Percentiles rank a stretch among this genome's conserved stretches.
Evolutionary conservation across 805 yeast species (phyloP).

Genomic region (Zygotorulaspora danielsina): DNA sequence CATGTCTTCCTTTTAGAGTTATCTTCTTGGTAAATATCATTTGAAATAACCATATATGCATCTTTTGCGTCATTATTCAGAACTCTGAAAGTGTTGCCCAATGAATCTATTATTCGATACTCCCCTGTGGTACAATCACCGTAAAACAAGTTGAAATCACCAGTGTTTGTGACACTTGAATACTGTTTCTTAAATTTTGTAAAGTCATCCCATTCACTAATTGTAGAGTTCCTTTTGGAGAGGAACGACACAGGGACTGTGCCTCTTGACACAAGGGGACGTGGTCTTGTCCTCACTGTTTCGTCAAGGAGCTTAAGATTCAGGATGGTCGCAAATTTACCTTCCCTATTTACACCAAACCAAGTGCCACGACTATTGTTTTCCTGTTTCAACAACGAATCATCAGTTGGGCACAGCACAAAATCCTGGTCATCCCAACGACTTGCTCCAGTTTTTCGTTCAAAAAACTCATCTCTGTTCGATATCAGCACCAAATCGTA

Average conservation of each 20-base stretch:
- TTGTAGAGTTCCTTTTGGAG: conserved; percentile 22
- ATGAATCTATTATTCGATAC: conserved; percentile 30
- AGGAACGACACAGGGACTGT: conserved; percentile 41
- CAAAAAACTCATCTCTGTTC: conserved; percentile 82
- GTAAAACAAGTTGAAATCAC: conserved; percentile 37
- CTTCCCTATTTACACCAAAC: conserved; percentile 66
- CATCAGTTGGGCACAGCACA: conserved; percentile 67
- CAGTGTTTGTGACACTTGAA: conserved; percentile 21
- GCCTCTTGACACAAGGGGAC: conserved; percentile 40
- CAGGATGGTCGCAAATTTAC: conserved; percentile 67
- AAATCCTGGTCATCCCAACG: conserved; percentile 30
- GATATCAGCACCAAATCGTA: conserved; percentile 74
- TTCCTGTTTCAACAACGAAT: conserved; percentile 39
- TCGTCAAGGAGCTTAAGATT: conserved; percentile 57
- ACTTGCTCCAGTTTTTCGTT: conserved; percentile 66
- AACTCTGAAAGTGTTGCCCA: conserved; percentile 31
- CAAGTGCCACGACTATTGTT: conserved; percentile 68
- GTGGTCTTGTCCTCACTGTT: conserved; percentile 9
- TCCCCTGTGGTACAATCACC: conserved; percentile 31
- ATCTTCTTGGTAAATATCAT: conserved; percentile 28
- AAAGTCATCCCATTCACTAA: conserved; percentile 28
- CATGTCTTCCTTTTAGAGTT: conserved; percentile 59
- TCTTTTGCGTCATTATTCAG: conserved; percentile 26
- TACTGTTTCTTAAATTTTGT: conserved; percentile 24
- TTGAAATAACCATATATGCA: conserved; percentile 28